Evolutionary conservation across 768 basidiomycete species (phyloP), one percentile per base, ranked within the genome.

Genomic region (Leucosporidium scottii): DNA sequence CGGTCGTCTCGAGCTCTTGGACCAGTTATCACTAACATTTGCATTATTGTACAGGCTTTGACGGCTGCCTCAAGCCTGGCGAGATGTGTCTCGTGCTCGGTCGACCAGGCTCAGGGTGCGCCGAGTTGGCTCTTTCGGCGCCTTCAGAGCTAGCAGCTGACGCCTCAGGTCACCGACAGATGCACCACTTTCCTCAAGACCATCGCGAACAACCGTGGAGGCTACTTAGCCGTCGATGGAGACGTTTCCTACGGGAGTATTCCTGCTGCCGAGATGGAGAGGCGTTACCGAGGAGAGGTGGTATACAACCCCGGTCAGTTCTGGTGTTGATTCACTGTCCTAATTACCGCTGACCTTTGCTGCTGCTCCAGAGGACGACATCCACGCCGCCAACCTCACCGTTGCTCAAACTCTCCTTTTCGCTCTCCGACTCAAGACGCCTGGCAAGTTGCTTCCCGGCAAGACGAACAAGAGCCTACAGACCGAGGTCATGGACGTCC

Each of bases 321-420:
- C 10, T 34, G 34, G 5, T 34, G 5, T 34, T 34, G 34, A n/a
- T n/a, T n/a, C n/a, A n/a, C 34, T 10, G 34, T 34, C 34, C 10
- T 34, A 34, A 4, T 10, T 34, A 80, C 70, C 79, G 69, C 88
- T 65, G 49, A 27, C 31, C 15, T 28, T 59, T 17, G 1, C 21
- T 23, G 30, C 18, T 87, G 88, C 73, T 67, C n/a, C 62, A 20
- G 74, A 74, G 57, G 90, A 93, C 73, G 92, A 94, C 75, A 81
- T 89, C 1, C 91, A 91, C 76, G 88, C 91, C 15, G 88, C 92
- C 12, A 89, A 87, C 15, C 48, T 66, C 28, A 79, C 78, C 51
- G 79, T 79, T 64, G 77, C 74, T 5, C 79, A 80, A 66, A 79
- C 79, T 0, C 80, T 94, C 30, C 79, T 77, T 17, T 85, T 85